A percentile compares a stretch with the other conserved stretches of the same genome.
Conservation (phyloP, 495 filamentous ascomycete genomes). For the Neurospora sp. region DNA sequence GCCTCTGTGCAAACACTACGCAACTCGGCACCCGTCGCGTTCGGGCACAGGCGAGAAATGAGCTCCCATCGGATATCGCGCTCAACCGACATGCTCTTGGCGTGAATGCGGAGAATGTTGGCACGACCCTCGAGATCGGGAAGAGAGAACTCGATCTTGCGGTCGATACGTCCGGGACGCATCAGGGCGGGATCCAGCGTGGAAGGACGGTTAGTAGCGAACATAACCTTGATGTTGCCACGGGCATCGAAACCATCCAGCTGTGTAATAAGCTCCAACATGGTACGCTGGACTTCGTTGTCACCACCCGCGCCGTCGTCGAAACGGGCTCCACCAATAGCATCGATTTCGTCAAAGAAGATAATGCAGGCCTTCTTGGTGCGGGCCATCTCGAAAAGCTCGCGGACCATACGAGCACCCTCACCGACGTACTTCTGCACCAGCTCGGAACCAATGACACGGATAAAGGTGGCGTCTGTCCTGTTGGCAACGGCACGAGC, state of each 20-base stretch:
- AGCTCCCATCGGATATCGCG: slow-evolving; percentile 98
- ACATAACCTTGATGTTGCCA: slow-evolving; percentile 99
- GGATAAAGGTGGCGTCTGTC: slow-evolving; percentile 96
- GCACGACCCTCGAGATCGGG: slow-evolving; percentile 94
- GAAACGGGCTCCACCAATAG: slow-evolving; percentile 94
- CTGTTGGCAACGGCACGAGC: slow-evolving; percentile 94
- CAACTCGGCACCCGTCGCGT: slow-evolving; percentile 91
- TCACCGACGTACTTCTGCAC: slow-evolving; percentile 99
- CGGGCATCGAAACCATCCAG: slow-evolving; percentile 94
- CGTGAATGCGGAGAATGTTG: slow-evolving; percentile 96
- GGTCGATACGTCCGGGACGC: slow-evolving; percentile 94
- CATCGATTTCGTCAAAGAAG: slow-evolving; percentile 99
- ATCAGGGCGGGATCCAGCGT: slow-evolving; percentile 94
- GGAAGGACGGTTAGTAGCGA: slow-evolving; percentile 93
- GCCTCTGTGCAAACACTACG: slow-evolving; percentile 97
- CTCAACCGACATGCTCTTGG: slow-evolving; percentile 99
- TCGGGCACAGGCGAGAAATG: slow-evolving; percentile 91
- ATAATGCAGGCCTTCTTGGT: slow-evolving; percentile 99
- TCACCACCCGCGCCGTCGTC: slow-evolving; percentile 97
- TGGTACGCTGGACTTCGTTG: slow-evolving; percentile 98
- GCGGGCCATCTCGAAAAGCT: slow-evolving; percentile 98
- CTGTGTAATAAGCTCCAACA: slow-evolving; percentile 97
- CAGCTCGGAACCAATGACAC: slow-evolving; percentile 92
- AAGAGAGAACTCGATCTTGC: slow-evolving; percentile 97
- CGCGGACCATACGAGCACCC: slow-evolving; percentile 94